Conservation (phyloP, 2,329 filamentous ascomycete genomes). For the Beauveria sp. region DNA sequence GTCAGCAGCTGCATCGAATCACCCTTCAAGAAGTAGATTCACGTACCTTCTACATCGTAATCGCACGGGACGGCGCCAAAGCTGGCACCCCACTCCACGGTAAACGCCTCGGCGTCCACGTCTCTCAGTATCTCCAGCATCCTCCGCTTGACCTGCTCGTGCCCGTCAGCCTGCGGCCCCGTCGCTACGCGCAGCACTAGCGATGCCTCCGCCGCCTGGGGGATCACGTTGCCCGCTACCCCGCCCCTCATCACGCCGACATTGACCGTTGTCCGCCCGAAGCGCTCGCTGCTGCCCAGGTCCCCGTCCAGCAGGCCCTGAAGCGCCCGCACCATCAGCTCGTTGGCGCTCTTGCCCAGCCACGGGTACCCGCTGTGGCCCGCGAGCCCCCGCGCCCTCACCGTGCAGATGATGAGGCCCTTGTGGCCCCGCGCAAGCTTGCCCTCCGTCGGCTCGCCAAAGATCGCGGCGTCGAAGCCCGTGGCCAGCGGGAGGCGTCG, state of each 20-base stretch:
- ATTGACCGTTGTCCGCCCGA: conserved; percentile 77
- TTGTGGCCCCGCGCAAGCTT: conserved; percentile 80
- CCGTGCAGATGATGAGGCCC: conserved; percentile 55
- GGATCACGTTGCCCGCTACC: conserved; percentile 23
- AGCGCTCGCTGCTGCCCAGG: conserved; percentile 63
- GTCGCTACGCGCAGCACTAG: conserved; percentile 18
- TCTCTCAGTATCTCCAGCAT: too few species aligned
- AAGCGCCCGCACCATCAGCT: conserved; percentile 62
- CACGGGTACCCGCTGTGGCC: background rate
- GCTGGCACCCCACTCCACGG: too few species aligned
- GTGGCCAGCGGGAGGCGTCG: too few species aligned
- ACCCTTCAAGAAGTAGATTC: too few species aligned
- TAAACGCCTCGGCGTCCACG: too few species aligned
- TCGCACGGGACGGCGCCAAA: too few species aligned
- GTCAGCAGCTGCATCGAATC: too few species aligned
- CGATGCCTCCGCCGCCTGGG: conserved; percentile 1
- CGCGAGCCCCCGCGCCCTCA: background rate
- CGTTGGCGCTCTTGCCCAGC: conserved; percentile 69
- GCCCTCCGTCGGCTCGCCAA: conserved; percentile 78
- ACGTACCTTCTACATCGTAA: too few species aligned
- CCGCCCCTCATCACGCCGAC: conserved; percentile 55
- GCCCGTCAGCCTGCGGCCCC: conserved; percentile 48
- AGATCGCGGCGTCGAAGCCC: conserved; percentile 48
- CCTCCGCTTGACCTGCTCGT: too few species aligned
- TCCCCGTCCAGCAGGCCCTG: conserved; percentile 53